Conservation (phyloP, 495 filamentous ascomycete species). For the Penicillium chermesinum region DNA sequence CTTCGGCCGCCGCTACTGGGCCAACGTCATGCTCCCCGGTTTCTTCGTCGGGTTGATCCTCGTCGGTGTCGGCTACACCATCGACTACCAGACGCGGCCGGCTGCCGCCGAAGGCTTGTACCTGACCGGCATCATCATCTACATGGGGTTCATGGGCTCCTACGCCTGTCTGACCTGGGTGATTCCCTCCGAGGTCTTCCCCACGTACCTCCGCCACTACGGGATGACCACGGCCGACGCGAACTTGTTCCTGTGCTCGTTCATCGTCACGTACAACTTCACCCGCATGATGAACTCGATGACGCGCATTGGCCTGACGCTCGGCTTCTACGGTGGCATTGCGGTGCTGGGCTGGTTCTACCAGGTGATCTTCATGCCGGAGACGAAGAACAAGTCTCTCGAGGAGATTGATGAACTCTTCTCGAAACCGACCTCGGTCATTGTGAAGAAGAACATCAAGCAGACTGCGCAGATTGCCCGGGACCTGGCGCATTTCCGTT, state of each 20-base stretch:
- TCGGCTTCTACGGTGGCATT: constrained; percentile 59
- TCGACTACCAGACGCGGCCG: constrained; percentile 33
- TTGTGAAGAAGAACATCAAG: constrained; percentile 47
- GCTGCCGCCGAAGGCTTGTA: constrained; percentile 46
- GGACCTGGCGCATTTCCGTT: constrained; percentile 27
- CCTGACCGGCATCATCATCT: constrained; percentile 53
- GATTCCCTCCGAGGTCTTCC: constrained; percentile 55
- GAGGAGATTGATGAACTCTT: constrained; percentile 60
- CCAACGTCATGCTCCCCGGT: constrained; percentile 54
- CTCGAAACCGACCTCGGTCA: constrained; percentile 48
- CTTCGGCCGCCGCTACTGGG: constrained; percentile 58
- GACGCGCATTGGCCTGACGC: constrained; percentile 50
- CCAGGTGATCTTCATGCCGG: constrained; percentile 58
- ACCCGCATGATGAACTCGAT: constrained; percentile 52
- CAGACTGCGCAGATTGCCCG: constrained; percentile 30
- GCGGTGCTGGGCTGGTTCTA: constrained; percentile 54
- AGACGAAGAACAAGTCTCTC: constrained; percentile 59
- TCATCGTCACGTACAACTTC: constrained; percentile 63
- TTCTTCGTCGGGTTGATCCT: constrained; percentile 57
- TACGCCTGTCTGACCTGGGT: constrained; percentile 63
- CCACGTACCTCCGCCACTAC: constrained; percentile 55
- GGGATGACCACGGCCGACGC: constrained; percentile 56
- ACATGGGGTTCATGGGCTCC: constrained; percentile 58
- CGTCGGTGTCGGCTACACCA: constrained; percentile 50
- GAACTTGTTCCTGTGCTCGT: constrained; percentile 54